Percentiles rank a stretch among this genome's conserved stretches.
Evolutionary conservation across 805 yeast species (phyloP).

Genomic region (Metschnikowia arizonensis): DNA sequence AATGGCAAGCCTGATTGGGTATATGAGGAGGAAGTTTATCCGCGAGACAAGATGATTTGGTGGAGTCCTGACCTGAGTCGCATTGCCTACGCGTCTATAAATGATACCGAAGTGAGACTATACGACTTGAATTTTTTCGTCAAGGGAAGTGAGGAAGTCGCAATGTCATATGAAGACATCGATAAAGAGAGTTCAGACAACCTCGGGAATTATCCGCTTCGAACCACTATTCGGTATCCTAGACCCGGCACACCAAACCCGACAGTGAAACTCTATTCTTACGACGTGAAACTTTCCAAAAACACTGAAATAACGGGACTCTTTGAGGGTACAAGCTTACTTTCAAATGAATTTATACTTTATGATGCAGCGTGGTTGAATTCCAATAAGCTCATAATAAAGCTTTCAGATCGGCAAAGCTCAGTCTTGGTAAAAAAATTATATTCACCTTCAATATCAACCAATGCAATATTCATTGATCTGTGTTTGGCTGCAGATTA

Average conservation of each 20-base stretch:
- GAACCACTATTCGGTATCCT: slow-evolving; percentile 56
- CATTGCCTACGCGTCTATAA: slow-evolving; percentile 50
- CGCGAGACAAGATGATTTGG: slow-evolving; percentile 59
- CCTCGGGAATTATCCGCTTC: slow-evolving; percentile 44
- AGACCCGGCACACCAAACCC: slow-evolving; percentile 71
- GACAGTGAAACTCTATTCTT: slow-evolving; percentile 42
- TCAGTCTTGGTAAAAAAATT: slow-evolving; percentile 16
- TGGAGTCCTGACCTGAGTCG: slow-evolving; percentile 65
- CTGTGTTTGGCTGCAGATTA: slow-evolving; percentile 13
- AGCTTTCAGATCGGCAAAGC: slow-evolving; percentile 23
- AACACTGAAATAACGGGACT: slow-evolving; percentile 18
- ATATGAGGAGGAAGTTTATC: slow-evolving; percentile 75
- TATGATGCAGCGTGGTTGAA: slow-evolving; percentile 24
- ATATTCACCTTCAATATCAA: slow-evolving; percentile 9
- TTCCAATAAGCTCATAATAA: slow-evolving; percentile 14
- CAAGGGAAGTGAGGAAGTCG: slow-evolving; percentile 22
- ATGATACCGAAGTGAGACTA: slow-evolving; percentile 56
- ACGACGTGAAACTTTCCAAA: slow-evolving; percentile 24
- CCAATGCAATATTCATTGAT: slow-evolving; percentile 5
- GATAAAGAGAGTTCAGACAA: slow-evolving; percentile 7
- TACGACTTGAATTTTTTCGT: slow-evolving; percentile 52
- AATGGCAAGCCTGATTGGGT: slow-evolving; percentile 83
- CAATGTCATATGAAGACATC: slow-evolving; percentile 10
- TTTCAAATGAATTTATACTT: slow-evolving; percentile 18
- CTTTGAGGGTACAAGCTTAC: slow-evolving; percentile 1